phyloP scores from a whole-genome alignment of 169 alveolate genomes.

The Plasmodium malariae region DNA sequence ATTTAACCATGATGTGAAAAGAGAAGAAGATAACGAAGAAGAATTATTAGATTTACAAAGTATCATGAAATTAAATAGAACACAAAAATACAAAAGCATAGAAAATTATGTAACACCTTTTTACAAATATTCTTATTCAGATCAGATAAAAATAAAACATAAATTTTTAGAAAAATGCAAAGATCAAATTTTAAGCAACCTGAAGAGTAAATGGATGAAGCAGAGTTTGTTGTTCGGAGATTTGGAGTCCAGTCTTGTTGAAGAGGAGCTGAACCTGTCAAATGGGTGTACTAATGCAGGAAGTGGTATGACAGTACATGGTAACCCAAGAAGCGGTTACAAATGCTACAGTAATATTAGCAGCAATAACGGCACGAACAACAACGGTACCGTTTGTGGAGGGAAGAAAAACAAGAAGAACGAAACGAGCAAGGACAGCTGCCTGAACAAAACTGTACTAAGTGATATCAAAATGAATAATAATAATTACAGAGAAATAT shows the following conservation, averaged over 20 bases:
- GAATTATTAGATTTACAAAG: conserved; percentile 57
- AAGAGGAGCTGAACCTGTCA: conserved; percentile 8
- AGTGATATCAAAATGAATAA: conserved; percentile 9
- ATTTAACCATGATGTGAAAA: neutral
- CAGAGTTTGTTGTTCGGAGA: conserved; percentile 59
- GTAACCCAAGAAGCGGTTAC: too few species aligned
- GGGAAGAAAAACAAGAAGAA: conserved; percentile 21
- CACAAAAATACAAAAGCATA: conserved; percentile 37
- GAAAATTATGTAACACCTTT: conserved; percentile 77
- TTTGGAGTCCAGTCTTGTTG: neutral
- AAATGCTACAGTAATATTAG: too few species aligned
- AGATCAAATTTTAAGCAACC: conserved; percentile 52
- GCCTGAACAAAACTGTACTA: conserved; percentile 27
- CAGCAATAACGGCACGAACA: neutral
- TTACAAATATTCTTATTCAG: conserved; percentile 58
- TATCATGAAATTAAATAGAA: conserved; percentile 52
- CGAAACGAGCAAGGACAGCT: conserved; percentile 40
- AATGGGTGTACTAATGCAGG: too few species aligned
- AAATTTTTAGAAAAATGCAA: conserved; percentile 69
- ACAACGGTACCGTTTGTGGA: neutral
- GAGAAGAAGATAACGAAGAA: neutral
- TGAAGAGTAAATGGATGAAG: conserved; percentile 54
- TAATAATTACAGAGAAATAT: conserved; percentile 10
- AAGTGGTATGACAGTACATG: too few species aligned
- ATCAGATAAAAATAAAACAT: conserved; percentile 69